Evolutionary conservation across 495 filamentous ascomycete genomes (phyloP).

Genomic region (Xanthoparmelia taractica): DNA sequence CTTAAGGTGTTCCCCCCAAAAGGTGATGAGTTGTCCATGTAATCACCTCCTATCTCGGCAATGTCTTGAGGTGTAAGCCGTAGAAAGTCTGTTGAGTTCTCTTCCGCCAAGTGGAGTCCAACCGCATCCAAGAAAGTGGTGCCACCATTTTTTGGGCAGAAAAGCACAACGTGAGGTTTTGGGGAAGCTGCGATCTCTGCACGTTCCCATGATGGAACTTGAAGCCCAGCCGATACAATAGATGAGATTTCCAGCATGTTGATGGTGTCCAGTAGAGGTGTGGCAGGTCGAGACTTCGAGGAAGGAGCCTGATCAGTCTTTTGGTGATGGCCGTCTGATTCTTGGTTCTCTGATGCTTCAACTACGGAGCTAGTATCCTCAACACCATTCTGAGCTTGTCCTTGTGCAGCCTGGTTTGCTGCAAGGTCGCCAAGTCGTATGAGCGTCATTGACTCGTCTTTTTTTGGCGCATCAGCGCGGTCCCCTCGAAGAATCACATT

Average conservation of each 20-base stretch:
- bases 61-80: slow-evolving; percentile 72
- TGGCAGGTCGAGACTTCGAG: not conserved
- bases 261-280: slow-evolving; percentile 1
- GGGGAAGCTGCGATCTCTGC: slow-evolving; percentile 43
- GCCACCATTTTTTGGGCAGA: slow-evolving; percentile 53
- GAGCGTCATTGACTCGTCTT: not conserved
- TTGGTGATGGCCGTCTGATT: not conserved
- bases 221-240: slow-evolving; percentile 20
- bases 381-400: not conserved
- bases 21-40: slow-evolving; percentile 53
- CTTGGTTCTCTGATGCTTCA: not conserved
- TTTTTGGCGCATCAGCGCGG: not conserved
- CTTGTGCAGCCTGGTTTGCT: not conserved
- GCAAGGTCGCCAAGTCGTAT: not conserved
- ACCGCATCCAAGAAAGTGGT: slow-evolving; percentile 50
- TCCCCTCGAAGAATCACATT: slow-evolving; percentile 31
- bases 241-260: slow-evolving; percentile 22
- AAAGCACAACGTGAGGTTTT: slow-evolving; percentile 59
- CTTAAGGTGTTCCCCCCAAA: slow-evolving; percentile 37
- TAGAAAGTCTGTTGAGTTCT: slow-evolving; percentile 65
- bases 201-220: slow-evolving; percentile 20
- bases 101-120: slow-evolving; percentile 50
- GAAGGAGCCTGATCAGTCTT: not conserved
- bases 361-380: not conserved
- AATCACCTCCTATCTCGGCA: slow-evolving; percentile 66